phyloP scores from a whole-genome alignment of 345 rosid genomes.

The Murraya koenigii region DNA sequence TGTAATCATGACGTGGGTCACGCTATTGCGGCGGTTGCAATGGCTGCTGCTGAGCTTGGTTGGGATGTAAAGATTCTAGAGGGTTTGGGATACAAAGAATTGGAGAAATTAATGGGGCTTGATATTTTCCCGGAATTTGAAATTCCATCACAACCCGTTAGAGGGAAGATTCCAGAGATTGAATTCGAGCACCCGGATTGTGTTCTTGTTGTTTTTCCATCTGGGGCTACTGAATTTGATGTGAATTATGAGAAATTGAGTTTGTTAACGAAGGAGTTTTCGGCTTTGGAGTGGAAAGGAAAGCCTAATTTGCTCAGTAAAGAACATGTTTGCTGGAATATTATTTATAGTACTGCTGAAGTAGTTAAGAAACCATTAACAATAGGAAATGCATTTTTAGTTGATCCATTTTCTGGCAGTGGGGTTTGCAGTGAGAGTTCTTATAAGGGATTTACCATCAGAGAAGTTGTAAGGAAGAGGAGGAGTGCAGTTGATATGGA shows the following conservation, averaged over 20 bases:
- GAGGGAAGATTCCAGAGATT: conserved; percentile 50
- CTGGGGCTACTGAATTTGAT: conserved; percentile 31
- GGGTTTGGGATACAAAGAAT: conserved; percentile 62
- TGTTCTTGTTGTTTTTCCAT: conserved; percentile 69
- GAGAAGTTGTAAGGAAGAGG: conserved; percentile 73
- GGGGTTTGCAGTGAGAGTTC: conserved; percentile 41
- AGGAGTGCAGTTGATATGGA: conserved; percentile 97
- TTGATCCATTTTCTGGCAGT: conserved; percentile 47
- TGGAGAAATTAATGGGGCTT: conserved; percentile 59
- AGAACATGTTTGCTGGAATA: conserved; percentile 81
- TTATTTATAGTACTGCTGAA: conserved; percentile 68
- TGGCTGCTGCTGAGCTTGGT: conserved; percentile 80
- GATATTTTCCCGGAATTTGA: conserved; percentile 36
- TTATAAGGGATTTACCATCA: conserved; percentile 43
- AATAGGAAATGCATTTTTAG: conserved; percentile 15
- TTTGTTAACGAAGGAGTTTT: conserved; percentile 36
- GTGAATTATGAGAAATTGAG: conserved; percentile 49
- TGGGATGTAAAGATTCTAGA: conserved; percentile 94
- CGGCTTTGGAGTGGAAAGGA: conserved; percentile 62
- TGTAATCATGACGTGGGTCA: conserved; percentile 93
- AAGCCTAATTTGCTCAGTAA: conserved; percentile 65
- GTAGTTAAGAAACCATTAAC: conserved; percentile 62
- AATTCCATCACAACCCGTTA: conserved; percentile 40
- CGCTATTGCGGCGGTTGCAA: conserved; percentile 65
- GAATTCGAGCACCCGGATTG: conserved; percentile 92